Percentiles rank a stretch among this genome's conserved stretches.
Evolutionary conservation across 495 filamentous ascomycete species (phyloP).

Genomic region (Aspergillus sparsus): DNA sequence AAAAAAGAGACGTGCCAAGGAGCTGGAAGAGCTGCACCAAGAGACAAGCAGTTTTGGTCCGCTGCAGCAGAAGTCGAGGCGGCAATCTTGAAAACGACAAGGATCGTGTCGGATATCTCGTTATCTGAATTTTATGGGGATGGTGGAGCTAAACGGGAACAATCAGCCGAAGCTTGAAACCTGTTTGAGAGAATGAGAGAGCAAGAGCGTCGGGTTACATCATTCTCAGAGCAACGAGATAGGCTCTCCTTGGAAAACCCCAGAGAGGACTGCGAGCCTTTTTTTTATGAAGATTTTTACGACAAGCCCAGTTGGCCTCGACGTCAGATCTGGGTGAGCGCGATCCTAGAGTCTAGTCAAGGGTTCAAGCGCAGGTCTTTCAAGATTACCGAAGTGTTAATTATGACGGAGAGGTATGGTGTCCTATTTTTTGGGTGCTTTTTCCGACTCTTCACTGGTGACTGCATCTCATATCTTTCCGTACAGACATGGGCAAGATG

Average conservation of each 20-base stretch:
- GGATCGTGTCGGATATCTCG: conserved; percentile 16
- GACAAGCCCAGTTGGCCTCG: not conserved
- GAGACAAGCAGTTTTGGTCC: conserved; percentile 10
- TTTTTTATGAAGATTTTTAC: not conserved
- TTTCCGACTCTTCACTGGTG: conserved; percentile 4
- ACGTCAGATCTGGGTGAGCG: not conserved
- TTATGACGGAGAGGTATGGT: conserved; percentile 15
- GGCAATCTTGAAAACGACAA: not conserved
- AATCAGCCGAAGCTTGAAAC: conserved; percentile 4
- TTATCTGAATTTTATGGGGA: conserved; percentile 14
- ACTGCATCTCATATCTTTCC: not conserved
- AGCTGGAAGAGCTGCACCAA: conserved; percentile 2
- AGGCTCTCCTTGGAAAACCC: conserved; percentile 6
- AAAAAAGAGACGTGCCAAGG: conserved; percentile 6
- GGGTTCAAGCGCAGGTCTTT: conserved; percentile 11
- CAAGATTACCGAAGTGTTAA: conserved; percentile 13
- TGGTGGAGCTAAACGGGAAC: conserved; percentile 2
- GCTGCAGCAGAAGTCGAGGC: conserved; percentile 3
- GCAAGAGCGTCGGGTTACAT: conserved; percentile 1
- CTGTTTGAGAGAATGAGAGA: conserved; percentile 12
- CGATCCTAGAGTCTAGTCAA: conserved; percentile 1
- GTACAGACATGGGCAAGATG: conserved; percentile 9
- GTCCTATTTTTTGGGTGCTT: conserved; percentile 19
- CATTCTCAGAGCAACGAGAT: conserved; percentile 2
- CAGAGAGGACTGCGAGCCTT: not conserved